A percentile compares a stretch with the other conserved stretches of the same genome.
These are phyloP conservation scores for Cyclocybe cylindracea DNA, from an alignment of 768 basidiomycete genomes.

Conservation along the genomic window DNA sequence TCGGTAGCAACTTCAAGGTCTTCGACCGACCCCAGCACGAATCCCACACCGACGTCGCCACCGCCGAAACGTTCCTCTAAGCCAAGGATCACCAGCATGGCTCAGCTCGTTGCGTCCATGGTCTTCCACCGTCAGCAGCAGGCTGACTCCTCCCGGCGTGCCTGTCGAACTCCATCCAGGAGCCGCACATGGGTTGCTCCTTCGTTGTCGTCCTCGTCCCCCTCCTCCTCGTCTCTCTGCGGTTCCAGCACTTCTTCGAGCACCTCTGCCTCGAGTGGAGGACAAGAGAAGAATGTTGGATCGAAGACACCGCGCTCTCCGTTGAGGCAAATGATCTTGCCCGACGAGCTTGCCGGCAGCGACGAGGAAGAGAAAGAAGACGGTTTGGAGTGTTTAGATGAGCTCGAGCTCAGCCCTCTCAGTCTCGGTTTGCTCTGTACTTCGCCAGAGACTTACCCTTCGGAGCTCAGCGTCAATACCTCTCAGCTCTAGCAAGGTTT, in stretches of 20 bases:
- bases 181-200: conserved; percentile 7
- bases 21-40: not conserved
- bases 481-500: no score
- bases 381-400: not conserved
- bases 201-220: not conserved
- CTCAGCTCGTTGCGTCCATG: conserved; percentile 42
- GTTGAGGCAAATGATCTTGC: conserved; percentile 19
- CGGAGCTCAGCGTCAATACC: no score
- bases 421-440: no score
- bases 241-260: not conserved
- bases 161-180: conserved; percentile 6
- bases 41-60: conserved; percentile 1
- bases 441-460: no score
- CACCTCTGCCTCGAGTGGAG: not conserved
- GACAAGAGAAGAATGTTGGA: not conserved
- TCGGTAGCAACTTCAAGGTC: not conserved
- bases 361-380: conserved; percentile 7
- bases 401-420: no score
- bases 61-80: conserved; percentile 10
- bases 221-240: not conserved
- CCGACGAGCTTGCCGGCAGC: conserved; percentile 9
- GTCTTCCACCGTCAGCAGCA: conserved; percentile 31
- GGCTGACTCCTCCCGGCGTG: not conserved
- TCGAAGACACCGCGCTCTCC: conserved; percentile 20
- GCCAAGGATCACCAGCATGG: conserved; percentile 32